Evolutionary conservation across 306 rosid genomes (phyloP), one percentile per base, ranked within the genome.

Genomic region (Lathyrus aphaca): DNA sequence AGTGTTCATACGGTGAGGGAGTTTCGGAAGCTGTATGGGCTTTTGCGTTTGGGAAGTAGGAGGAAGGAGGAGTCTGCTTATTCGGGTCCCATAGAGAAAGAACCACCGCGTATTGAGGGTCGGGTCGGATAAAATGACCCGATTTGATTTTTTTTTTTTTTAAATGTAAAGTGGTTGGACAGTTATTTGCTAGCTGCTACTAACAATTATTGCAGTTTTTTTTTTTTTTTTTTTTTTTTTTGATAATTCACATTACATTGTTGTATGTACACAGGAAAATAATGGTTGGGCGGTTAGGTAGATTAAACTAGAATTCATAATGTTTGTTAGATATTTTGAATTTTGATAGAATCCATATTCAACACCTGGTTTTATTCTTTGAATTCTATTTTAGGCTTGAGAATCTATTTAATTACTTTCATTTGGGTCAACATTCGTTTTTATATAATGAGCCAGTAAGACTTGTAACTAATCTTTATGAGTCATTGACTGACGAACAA

Each of bases 21-120:
- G 85, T 87, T 89, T 17, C 48, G 93, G 44, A 94, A 88, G 12
- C 40, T 94, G 51, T 94, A 94, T 62, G 98, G 98, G 68, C 86
- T 94, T 50, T n/a, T 94, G 32, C 76, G 83, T 10, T 35, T 90
- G 80, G 97, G 97, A 1, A 89, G 94, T 11, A 63, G 88, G 64
- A 87, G 85, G 67, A 90, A 90, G 73, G 90, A 86, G 11, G 96
- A 88, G 40, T 25, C 55, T 5, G 18, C 3, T 4, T 0, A 60
- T 21, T 42, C 80, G 9, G 79, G 74, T 77, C 77, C 82, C 17
- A 16, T 64, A 6, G 87, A 83, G 13, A 83, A 78, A 54, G 86
- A 87, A 0, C 68, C 74, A 21, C 63, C 71, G 6, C 69, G 75
- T 1, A 75, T 76, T 0, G 74, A 73, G 38, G 68, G 60, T 19